phyloP scores from a whole-genome alignment of 83 land plant genomes.

The Thuja plicata region DNA sequence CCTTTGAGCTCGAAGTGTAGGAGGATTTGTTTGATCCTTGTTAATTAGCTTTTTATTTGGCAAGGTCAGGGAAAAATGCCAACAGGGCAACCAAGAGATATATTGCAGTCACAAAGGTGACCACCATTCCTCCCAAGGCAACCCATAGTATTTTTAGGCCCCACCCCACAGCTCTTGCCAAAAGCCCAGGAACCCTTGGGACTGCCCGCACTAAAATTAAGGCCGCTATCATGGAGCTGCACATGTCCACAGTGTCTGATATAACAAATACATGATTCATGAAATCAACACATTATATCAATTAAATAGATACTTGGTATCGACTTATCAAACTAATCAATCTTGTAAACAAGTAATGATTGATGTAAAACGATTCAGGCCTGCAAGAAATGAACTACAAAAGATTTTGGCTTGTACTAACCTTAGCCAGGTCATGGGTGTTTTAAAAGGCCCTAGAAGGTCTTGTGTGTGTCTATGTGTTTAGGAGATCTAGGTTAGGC shows the following conservation, averaged over 20 bases:
- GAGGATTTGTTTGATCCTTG: too few species aligned
- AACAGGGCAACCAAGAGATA: constrained; percentile 18
- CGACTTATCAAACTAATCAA: not conserved
- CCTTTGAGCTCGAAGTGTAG: too few species aligned
- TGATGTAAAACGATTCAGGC: too few species aligned
- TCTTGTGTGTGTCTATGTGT: too few species aligned
- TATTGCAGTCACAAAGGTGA: constrained; percentile 18
- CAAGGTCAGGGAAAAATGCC: too few species aligned
- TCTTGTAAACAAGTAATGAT: not conserved
- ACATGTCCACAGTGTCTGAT: constrained; percentile 20
- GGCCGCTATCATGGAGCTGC: constrained; percentile 19
- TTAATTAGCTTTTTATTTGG: too few species aligned
- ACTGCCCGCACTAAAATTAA: constrained; percentile 12
- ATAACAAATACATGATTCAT: constrained; percentile 7
- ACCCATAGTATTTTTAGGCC: constrained; percentile 1
- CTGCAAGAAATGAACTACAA: too few species aligned
- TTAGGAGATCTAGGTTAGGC: too few species aligned
- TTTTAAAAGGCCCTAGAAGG: too few species aligned
- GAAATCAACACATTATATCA: not conserved
- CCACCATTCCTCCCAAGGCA: constrained; percentile 16
- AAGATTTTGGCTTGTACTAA: too few species aligned
- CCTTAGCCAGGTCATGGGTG: too few species aligned
- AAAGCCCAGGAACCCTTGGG: not conserved
- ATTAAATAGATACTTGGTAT: not conserved
- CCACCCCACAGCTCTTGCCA: constrained; percentile 10